phyloP scores from a whole-genome alignment of 441 rosid species.

The Corymbia citriodora region DNA sequence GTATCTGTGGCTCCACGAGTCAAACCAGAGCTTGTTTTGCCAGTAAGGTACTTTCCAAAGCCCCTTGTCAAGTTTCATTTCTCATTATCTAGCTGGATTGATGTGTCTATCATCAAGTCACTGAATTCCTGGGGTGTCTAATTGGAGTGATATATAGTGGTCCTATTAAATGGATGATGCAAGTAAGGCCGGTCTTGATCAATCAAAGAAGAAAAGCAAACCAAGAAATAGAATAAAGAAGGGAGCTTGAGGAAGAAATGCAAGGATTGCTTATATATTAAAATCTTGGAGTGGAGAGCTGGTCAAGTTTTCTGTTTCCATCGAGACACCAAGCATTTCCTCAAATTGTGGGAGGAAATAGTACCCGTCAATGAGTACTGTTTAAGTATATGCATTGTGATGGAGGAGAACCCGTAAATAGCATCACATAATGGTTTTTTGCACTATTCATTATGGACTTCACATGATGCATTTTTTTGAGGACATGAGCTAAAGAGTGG shows the following conservation, averaged over 20 bases:
- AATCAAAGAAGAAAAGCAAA: neutral
- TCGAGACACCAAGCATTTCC: neutral
- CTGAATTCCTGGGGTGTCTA: neutral
- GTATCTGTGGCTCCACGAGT: conserved; percentile 62
- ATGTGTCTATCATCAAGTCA: neutral
- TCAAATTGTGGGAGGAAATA: neutral
- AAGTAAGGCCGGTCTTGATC: neutral
- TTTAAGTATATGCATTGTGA: neutral
- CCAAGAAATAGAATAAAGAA: neutral
- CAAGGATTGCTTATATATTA: neutral
- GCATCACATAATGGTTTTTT: neutral
- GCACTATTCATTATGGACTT: neutral
- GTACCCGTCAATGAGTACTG: neutral
- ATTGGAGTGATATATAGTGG: neutral
- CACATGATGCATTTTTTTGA: neutral
- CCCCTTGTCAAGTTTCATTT: conserved; percentile 11
- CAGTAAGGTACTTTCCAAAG: conserved; percentile 64
- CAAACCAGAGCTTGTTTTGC: conserved; percentile 92
- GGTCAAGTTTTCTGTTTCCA: neutral
- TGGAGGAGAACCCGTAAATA: neutral
- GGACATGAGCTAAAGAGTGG: neutral
- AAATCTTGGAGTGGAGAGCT: neutral
- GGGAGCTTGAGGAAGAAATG: neutral
- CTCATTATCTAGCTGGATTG: neutral
- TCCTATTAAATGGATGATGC: neutral